Conservation (phyloP, 192 early-diverging fungal genomes). For the Spinellus fusiger region DNA sequence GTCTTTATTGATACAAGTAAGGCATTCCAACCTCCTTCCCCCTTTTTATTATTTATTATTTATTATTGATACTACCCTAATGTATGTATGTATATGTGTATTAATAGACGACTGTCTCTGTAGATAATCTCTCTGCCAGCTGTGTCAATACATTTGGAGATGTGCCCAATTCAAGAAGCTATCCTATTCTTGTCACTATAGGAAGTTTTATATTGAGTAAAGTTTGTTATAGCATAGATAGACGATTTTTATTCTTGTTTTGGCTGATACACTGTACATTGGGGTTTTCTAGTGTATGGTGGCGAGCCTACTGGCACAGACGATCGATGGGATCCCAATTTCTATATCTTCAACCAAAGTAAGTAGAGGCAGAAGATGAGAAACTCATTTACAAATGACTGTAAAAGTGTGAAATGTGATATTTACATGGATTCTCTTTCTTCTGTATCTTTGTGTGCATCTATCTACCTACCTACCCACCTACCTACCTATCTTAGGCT, state of each 20-base stretch:
- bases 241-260: not conserved
- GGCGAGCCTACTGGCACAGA: constrained; percentile 22
- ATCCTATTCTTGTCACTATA: constrained; percentile 35
- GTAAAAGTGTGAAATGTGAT: not conserved
- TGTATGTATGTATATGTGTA: not conserved
- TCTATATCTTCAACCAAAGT: constrained; percentile 36
- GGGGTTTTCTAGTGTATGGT: constrained; percentile 28
- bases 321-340: constrained; percentile 24
- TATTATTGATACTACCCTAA: not conserved
- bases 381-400: not conserved
- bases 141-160: constrained; percentile 30
- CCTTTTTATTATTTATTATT: not conserved
- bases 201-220: constrained; percentile 39
- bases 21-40: not conserved
- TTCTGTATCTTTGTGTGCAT: not conserved
- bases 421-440: not conserved
- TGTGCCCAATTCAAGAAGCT: constrained; percentile 29
- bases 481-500: constrained; percentile 18
- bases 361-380: not conserved
- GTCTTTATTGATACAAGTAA: constrained; percentile 14
- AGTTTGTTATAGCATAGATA: not conserved
- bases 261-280: not conserved
- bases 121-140: constrained; percentile 13
- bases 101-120: not conserved
- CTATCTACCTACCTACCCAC: not conserved